Base-by-base conservation (phyloP, 768 basidiomycete genomes). In the Pulveroboletus sp. region DNA sequence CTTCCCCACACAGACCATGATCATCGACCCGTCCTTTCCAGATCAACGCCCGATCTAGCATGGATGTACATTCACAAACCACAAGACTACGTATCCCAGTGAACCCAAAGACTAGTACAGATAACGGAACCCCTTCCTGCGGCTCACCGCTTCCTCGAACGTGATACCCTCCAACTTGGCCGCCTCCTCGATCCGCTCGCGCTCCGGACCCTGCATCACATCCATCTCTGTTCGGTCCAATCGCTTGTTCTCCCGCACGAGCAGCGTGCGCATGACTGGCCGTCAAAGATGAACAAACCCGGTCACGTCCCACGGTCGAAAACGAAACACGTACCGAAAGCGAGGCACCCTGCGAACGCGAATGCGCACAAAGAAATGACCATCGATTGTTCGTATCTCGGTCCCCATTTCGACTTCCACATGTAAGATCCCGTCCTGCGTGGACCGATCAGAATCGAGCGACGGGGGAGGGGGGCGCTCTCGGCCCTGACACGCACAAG, bases 321-420 rank as follows among this genome's bases (percentile, higher is more conserved):
- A 35, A 4, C 41, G 11, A 12, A 13, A 17, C 20, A 51, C 49
- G 27, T 43, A 77, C 75, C 63, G 20, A 73, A 51, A 9, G 69
- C 58, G 17, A 78, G 67, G 0, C 61, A 42, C 6, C 63, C 62
- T 26, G 67, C 62, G 8, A 72, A 53, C 3, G 40, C 59, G 19
- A 76, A 61, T 1, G 69, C 61, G 16, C 60, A 64, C 2, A 73
- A 57, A 1, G 69, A 71, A 43, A 85, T 81, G 34, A 71, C 71
- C 81, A 85, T 81, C 4, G 81, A 81, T 41, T 70, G 79, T 42
- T 81, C 81, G 53, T 84, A 85, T 48, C 73, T 57, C 0, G 82
- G 83, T 3, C 78, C 71, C 82, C 82, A 85, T n/a, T 68, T 63
- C 6, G 77, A 59, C 56, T 78, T 78, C 83, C 82, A 85, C 0